phyloP scores from a whole-genome alignment of 2,329 filamentous ascomycete genomes.

The Exophiala spinifera region DNA sequence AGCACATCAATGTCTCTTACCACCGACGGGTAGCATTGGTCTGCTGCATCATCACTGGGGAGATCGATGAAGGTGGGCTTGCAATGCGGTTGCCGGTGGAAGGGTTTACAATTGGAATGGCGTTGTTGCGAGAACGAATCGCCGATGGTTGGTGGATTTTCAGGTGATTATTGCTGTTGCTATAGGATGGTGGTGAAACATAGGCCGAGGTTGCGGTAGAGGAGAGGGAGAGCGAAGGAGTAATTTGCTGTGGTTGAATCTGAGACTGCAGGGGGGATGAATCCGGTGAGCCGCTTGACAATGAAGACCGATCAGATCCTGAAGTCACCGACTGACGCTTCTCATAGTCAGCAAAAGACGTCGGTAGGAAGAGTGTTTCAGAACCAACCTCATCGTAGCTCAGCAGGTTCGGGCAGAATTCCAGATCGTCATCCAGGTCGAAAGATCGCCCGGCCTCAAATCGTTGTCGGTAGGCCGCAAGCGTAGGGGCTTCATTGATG shows the following conservation, averaged over 20 bases:
- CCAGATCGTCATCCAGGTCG: conserved; percentile 90
- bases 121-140: conserved; percentile 72
- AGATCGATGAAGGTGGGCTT: conserved; percentile 75
- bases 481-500: conserved; percentile 67
- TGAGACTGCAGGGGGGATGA: conserved; percentile 87
- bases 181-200: conserved; percentile 54
- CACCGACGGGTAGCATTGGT: conserved; percentile 37
- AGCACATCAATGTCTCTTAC: conserved; percentile 30
- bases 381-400: conserved; percentile 82
- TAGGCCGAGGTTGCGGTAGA: conserved; percentile 52
- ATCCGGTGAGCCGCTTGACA: conserved; percentile 91
- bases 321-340: conserved; percentile 91
- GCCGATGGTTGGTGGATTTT: conserved; percentile 91
- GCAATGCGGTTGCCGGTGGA: conserved; percentile 83
- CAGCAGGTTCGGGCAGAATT: conserved; percentile 89
- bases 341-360: conserved; percentile 30
- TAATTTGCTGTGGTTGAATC: conserved; percentile 67
- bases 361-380: conserved; percentile 20
- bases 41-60: conserved; percentile 63
- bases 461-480: conserved; percentile 76
- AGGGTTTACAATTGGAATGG: conserved; percentile 97
- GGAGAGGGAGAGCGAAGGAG: conserved; percentile 71
- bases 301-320: conserved; percentile 83
- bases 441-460: conserved; percentile 92
- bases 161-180: conserved; percentile 67